Base-by-base conservation (phyloP, 169 alveolate species). In the Eimeria maxima region DNA sequence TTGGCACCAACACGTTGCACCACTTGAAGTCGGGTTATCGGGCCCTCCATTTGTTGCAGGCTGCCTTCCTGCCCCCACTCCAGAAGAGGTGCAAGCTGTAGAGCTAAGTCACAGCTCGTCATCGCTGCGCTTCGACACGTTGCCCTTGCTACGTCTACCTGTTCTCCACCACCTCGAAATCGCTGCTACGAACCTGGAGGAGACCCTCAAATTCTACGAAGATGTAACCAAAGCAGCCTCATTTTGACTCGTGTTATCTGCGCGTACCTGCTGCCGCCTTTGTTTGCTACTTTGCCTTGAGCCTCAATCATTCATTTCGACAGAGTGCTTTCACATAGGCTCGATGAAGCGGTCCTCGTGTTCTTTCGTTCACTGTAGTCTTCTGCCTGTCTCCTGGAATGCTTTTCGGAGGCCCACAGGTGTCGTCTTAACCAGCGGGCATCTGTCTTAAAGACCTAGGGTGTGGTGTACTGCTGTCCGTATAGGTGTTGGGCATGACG, bases 151-250 rank as follows among this genome's bases (percentile, higher is more conserved):
- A 24, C 45, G 38, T 7, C 90, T 80, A 11, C 86, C 86, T 13
- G 55, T 71, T 53, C 74, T 89, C 76, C 95, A 89, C 55, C 95
- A 89, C 76, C 50, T 89, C 16, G 95, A 89, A 33, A 20, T 89
- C 13, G 60, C 55, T 50, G 88, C 38, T 22, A 24, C 73, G 33
- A 71, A 45, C 57, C n/a, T 71, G 47, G 88, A 45, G 42, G 57
- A 45, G 20, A 50, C 86, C 44, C 95, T 89, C 57, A 18, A 16
- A 8, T 89, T 89, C 53, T 89, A 89, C 47, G 87, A 89, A 38
- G 44, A 71, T 71, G 95, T 89, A 44, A 13, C 18, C 5, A 53
- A 53, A 53, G 60, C 60, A 53, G 60, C 60, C 6, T 53, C 60
- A 6, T 53, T 53, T 13, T 53, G 60, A 53, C 13, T 53, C 60